Conservation (phyloP, 2,329 filamentous ascomycete genomes). For the Cladosporium sp. region DNA sequence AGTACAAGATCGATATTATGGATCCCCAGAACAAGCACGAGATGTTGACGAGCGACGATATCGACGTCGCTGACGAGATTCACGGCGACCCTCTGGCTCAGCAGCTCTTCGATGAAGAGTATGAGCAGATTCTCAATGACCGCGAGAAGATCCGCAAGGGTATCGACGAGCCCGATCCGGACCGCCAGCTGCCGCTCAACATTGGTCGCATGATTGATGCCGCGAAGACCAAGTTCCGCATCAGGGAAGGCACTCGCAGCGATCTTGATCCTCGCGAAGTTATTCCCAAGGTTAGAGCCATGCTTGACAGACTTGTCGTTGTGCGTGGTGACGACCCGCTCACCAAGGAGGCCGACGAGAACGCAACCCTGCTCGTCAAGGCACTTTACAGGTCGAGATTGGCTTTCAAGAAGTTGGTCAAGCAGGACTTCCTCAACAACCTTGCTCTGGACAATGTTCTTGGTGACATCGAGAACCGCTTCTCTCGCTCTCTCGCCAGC, state of each 20-base stretch:
- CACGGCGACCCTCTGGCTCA: constrained; percentile 85
- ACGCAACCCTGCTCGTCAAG: constrained; percentile 89
- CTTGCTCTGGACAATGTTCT: constrained; percentile 89
- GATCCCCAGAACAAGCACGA: constrained; percentile 49
- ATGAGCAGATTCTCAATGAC: constrained; percentile 70
- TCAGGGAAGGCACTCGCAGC: constrained; percentile 79
- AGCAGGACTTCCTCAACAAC: constrained; percentile 80
- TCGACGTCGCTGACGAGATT: constrained; percentile 85
- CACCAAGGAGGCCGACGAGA: constrained; percentile 80
- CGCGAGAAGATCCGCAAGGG: constrained; percentile 70
- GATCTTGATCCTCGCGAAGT: constrained; percentile 86
- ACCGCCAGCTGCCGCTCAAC: constrained; percentile 92
- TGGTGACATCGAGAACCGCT: constrained; percentile 84
- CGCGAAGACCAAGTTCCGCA: constrained; percentile 84
- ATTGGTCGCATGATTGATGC: constrained; percentile 86
- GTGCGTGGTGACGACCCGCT: constrained; percentile 81
- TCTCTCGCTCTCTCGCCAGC: constrained; percentile 77
- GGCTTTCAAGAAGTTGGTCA: constrained; percentile 88
- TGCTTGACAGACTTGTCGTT: constrained; percentile 75
- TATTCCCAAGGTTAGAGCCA: constrained; percentile 69
- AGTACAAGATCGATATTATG: constrained; percentile 86
- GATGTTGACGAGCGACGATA: constrained; percentile 62
- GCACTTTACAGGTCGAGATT: constrained; percentile 83
- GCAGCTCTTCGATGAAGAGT: constrained; percentile 82
- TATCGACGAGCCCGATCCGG: constrained; percentile 68